These are phyloP conservation scores for Raddia distichophylla DNA, from an alignment of 176 grass and related monocot genomes.

Conservation along the genomic window DNA sequence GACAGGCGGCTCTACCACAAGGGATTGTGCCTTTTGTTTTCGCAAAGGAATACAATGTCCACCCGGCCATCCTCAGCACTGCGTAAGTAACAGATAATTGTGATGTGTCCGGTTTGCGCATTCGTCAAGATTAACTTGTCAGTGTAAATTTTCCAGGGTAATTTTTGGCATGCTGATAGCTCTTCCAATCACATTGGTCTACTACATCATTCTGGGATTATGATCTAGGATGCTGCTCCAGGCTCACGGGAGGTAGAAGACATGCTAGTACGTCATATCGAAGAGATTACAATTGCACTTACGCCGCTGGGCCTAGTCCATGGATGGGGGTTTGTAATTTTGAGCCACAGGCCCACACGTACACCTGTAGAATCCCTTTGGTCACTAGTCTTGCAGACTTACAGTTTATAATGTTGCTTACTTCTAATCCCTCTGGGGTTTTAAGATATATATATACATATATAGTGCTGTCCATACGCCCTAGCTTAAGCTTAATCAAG, in stretches of 20 bases:
- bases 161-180: constrained; percentile 98
- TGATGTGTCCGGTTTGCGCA: neutral
- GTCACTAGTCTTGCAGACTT: constrained; percentile 24
- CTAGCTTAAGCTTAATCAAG: neutral
- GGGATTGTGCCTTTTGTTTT: constrained; percentile 98
- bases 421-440: constrained; percentile 2
- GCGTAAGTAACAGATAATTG: constrained; percentile 58
- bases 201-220: constrained; percentile 78
- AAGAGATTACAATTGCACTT: neutral
- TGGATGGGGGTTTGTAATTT: constrained; percentile 41
- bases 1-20: constrained; percentile 90
- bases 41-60: constrained; percentile 93
- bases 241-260: constrained; percentile 15
- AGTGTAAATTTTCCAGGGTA: constrained; percentile 53
- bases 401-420: constrained; percentile 18
- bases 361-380: neutral
- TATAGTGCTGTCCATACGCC: neutral
- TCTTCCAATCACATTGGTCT: constrained; percentile 74
- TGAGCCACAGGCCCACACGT: neutral
- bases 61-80: constrained; percentile 78
- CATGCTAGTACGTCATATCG: neutral
- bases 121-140: neutral
- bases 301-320: neutral
- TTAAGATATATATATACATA: neutral
- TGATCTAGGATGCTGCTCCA: constrained; percentile 34